Evolutionary conservation across 202 grass and related monocot genomes (phyloP).

Genomic region (Carex sylvatica): DNA sequence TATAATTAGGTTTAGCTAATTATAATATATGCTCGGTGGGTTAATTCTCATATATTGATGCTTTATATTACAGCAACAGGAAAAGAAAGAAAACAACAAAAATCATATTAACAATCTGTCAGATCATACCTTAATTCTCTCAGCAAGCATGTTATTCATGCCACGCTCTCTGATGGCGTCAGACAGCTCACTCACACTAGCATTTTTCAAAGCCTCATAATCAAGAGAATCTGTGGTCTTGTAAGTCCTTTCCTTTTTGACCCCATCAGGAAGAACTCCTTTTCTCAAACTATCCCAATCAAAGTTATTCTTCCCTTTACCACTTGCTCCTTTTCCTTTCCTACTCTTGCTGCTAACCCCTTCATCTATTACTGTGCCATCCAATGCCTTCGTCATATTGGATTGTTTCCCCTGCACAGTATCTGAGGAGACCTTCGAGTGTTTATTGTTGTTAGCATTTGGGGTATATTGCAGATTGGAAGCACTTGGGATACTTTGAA

Average conservation of each 20-base stretch:
- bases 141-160: conserved; percentile 87
- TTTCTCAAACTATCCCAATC: conserved; percentile 82
- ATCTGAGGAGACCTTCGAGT: conserved; percentile 33
- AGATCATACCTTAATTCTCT: conserved; percentile 66
- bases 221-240: conserved; percentile 60
- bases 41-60: background rate
- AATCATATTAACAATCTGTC: conserved; percentile 10
- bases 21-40: background rate
- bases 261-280: conserved; percentile 36
- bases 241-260: conserved; percentile 39
- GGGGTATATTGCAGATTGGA: conserved; percentile 26
- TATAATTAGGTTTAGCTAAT: conserved; percentile 2
- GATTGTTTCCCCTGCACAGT: conserved; percentile 30
- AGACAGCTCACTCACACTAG: conserved; percentile 55
- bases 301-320: conserved; percentile 45
- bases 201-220: conserved; percentile 62
- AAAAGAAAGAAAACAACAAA: background rate
- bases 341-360: conserved; percentile 10
- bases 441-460: conserved; percentile 28
- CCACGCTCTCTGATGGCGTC: conserved; percentile 70
- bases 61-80: background rate
- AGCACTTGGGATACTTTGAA: conserved; percentile 10
- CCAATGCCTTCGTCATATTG: conserved; percentile 21
- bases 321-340: conserved; percentile 34
- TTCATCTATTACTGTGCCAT: conserved; percentile 30